Evolutionary conservation across 768 basidiomycete genomes (phyloP), one percentile per base, ranked within the genome.

Genomic region (Termitomyces sp.): DNA sequence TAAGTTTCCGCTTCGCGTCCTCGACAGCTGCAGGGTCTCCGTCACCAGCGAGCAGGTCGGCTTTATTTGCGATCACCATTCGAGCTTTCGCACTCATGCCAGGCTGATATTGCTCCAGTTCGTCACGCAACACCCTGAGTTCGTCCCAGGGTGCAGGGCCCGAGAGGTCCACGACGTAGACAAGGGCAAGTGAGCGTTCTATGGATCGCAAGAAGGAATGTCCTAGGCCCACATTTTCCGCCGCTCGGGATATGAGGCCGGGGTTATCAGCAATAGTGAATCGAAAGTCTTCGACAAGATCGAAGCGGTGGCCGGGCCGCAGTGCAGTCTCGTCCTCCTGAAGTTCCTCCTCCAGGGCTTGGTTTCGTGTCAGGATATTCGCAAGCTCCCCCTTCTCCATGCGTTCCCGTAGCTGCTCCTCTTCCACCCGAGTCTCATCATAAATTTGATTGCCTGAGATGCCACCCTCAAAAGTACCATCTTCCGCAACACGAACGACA

Each of bases 211-310:
- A 75, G 79, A 98, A 98, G 1, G 91, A 90, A 74, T 98, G 94
- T 0, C 96, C 97, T 2, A 98, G 83, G 4, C 96, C 97, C 53
- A 94, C 87, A 70, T 96, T 92, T 68, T 93, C 87, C 3, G 93
- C 91, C 3, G 95, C 92, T 15, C 83, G 80, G 9, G 85, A 83
- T 59, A 98, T 88, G 49, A 98, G 86, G 8, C 97, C 97, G 0
- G 97, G 97, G 70, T 98, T 98, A 75, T 99, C 97, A 40, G 95
- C 92, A 65, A 99, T 88, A 15, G 94, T 97, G 79, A 98, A 97
- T 11, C 97, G 85, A 72, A 93, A 89, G 5, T 79, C 75, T 73
- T 98, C 96, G 46, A 79, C 78, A 36, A 84, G 66, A 67, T 88
- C 84, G 61, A 88, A 89, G 40, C 75, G 75, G 67, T 84, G 76